Evolutionary conservation across 1,284 basidiomycete genomes (phyloP).

Genomic region (Abortiporus biennis): DNA sequence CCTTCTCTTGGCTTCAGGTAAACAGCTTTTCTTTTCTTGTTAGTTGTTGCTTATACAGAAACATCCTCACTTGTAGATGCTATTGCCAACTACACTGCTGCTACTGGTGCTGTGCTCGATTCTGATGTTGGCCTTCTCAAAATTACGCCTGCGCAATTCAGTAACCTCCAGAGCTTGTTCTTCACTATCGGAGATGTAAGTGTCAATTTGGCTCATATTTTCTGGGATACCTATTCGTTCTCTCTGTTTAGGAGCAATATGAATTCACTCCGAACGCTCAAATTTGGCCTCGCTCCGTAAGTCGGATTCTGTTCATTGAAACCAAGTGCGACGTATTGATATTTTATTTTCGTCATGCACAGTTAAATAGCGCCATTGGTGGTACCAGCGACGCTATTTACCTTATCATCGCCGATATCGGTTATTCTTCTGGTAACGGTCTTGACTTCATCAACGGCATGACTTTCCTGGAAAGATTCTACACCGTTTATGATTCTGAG

Average conservation of each 20-base stretch:
- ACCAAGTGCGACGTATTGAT: not conserved
- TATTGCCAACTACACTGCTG: constrained; percentile 14
- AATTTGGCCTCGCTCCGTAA: constrained; percentile 29
- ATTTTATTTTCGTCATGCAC: not conserved
- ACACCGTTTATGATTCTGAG: constrained; percentile 7
- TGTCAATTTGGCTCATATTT: too few species aligned
- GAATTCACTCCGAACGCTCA: constrained; percentile 48
- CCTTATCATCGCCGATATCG: constrained; percentile 13
- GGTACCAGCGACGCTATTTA: constrained; percentile 12
- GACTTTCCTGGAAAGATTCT: constrained; percentile 15
- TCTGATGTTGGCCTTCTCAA: constrained; percentile 18
- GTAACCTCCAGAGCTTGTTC: constrained; percentile 19
- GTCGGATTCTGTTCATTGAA: not conserved
- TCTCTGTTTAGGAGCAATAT: constrained; percentile 22
- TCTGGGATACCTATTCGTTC: too few species aligned
- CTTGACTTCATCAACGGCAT: constrained; percentile 15
- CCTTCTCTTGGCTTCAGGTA: constrained; percentile 28
- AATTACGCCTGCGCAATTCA: constrained; percentile 17
- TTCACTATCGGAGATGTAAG: constrained; percentile 23
- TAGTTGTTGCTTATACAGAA: too few species aligned
- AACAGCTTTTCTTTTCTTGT: constrained; percentile 37
- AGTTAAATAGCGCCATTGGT: constrained; percentile 14
- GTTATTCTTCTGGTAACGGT: constrained; percentile 10
- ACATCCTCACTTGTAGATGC: too few species aligned
- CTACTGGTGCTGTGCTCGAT: constrained; percentile 19